Percentiles rank a stretch among this genome's conserved stretches.
Evolutionary conservation across 306 rosid genomes (phyloP).

Genomic region (Prunus armeniaca): DNA sequence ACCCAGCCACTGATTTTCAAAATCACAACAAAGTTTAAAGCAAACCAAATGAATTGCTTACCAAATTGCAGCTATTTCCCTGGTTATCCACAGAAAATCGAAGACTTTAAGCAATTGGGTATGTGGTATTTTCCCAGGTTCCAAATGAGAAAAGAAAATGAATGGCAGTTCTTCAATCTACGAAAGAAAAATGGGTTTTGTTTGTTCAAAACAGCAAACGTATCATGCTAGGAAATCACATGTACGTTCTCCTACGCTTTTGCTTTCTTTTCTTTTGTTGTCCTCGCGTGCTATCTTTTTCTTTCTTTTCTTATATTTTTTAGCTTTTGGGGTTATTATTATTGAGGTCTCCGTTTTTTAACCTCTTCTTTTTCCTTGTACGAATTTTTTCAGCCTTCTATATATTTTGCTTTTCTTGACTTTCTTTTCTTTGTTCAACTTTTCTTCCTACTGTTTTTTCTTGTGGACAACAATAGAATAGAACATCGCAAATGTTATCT

Average conservation of each 20-base stretch:
- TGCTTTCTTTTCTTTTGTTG: not conserved
- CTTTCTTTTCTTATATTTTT: not conserved
- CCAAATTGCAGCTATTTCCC: not conserved
- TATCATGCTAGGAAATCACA: not conserved
- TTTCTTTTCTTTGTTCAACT: not conserved
- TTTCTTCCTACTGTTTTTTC: too few species aligned
- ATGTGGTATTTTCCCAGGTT: not conserved
- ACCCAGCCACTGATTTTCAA: not conserved
- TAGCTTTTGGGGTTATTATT: not conserved
- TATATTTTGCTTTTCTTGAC: not conserved
- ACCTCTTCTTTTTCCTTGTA: not conserved
- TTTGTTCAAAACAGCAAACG: not conserved
- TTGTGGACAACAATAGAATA: too few species aligned
- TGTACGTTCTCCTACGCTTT: not conserved
- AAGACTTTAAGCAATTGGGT: not conserved
- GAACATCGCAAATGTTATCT: too few species aligned
- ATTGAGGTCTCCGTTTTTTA: constrained; percentile 6
- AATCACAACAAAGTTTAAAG: not conserved
- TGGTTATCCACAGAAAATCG: not conserved
- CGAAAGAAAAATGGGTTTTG: not conserved
- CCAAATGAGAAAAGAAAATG: not conserved
- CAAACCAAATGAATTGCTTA: not conserved
- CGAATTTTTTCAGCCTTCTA: not conserved
- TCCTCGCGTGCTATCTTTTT: not conserved
- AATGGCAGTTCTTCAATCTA: not conserved